Evolutionary conservation across 768 basidiomycete species (phyloP), one percentile per base, ranked within the genome.

Genomic region (Suillus clintonianus): DNA sequence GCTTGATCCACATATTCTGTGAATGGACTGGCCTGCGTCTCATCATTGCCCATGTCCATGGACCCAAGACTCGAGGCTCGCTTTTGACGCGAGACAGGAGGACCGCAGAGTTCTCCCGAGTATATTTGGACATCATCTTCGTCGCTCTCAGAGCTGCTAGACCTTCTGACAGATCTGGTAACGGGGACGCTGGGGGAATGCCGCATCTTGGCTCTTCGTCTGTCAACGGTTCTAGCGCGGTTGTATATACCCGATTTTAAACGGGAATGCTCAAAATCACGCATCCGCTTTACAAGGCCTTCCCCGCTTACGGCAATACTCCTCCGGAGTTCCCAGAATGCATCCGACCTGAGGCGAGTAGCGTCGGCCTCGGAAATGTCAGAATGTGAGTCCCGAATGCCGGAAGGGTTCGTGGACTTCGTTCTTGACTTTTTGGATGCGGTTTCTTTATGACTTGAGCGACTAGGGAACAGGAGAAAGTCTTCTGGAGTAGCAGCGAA

Each of bases 281-380:
- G 87, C 90, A 92, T 91, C 59, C 87, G 86, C 62, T 80, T 83
- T 14, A 92, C 82, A 55, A 91, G 81, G 8, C 86, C 85, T 67
- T 91, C 89, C 22, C 87, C 89, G 65, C 79, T 86, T 67, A 89
- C 85, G 34, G 80, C 80, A 24, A 91, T 80, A 65, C 84, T 89
- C 69, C 82, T 80, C 50, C 81, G 85, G 43, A 92, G 82, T 66
- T 90, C 88, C 74, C 82, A 81, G 64, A 90, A 89, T 6, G 90
- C 90, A 62, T 79, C 80, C 0, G 88, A 85, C 62, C 86, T 85
- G 56, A 90, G 76, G 47, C 78, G 81, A 39, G 72, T 73, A 5
- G 86, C 74, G 55, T 80, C 79, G 6, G 64, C 71, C 17, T 72
- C 56, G 36, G 74, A 67, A 32, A 63, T 63, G 32, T 71, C 69